phyloP scores from a whole-genome alignment of 352 stramenopile genomes.

The Pelagophyceae sp. region DNA sequence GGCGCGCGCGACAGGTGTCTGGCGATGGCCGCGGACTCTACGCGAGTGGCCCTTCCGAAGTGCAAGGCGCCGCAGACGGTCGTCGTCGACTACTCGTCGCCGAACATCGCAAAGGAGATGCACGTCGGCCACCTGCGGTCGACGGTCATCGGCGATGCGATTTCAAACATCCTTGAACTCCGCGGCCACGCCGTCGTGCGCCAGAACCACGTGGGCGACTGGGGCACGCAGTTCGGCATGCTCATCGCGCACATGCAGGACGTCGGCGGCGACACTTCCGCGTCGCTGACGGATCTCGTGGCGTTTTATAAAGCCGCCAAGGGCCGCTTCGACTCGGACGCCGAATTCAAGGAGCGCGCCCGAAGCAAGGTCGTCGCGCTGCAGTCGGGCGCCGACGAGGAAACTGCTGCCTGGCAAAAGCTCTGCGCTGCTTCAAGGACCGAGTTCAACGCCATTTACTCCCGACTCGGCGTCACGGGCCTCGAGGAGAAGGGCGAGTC shows the following conservation, averaged over 20 bases:
- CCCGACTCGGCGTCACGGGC: constrained; percentile 44
- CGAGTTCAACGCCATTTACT: constrained; percentile 66
- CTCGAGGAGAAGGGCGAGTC: constrained; percentile 72
- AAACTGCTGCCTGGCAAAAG: constrained; percentile 57
- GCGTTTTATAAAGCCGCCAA: constrained; percentile 79
- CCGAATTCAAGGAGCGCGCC: constrained; percentile 83
- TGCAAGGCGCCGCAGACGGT: constrained; percentile 57
- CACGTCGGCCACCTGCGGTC: constrained; percentile 79
- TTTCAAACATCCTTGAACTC: constrained; percentile 66
- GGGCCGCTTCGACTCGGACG: constrained; percentile 91
- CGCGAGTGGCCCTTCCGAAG: constrained; percentile 57
- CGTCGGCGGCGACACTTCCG: constrained; percentile 68
- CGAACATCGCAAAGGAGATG: constrained; percentile 91
- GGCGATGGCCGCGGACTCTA: constrained; percentile 41
- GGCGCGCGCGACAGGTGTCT: constrained; percentile 26
- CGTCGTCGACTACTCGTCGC: constrained; percentile 76
- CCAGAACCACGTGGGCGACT: constrained; percentile 83
- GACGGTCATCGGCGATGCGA: constrained; percentile 79
- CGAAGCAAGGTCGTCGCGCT: constrained; percentile 92
- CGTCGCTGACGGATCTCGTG: constrained; percentile 50
- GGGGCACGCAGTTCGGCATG: constrained; percentile 99
- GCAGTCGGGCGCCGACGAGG: constrained; percentile 67
- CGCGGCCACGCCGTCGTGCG: constrained; percentile 63
- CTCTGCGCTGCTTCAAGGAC: constrained; percentile 59
- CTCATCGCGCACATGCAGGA: constrained; percentile 93